Conservation (phyloP, 1,139 yeast genomes). For the Scheffersomyces quercinus region DNA sequence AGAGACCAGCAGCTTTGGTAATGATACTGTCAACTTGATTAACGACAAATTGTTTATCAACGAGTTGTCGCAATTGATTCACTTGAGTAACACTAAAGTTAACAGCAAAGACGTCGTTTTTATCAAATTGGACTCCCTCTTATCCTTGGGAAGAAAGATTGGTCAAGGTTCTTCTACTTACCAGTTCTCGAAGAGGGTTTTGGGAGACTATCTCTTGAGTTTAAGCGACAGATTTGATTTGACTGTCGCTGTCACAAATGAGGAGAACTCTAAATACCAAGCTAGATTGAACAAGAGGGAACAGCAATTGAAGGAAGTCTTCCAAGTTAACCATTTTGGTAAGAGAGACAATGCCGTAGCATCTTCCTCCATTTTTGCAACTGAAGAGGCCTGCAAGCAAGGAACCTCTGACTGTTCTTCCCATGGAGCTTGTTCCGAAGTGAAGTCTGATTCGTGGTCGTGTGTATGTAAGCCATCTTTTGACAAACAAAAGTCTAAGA, state of each 20-base stretch:
- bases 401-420: slow-evolving; percentile 58
- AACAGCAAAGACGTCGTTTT: slow-evolving; percentile 24
- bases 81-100: slow-evolving; percentile 17
- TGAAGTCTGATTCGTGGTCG: slow-evolving; percentile 46
- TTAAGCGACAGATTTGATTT: slow-evolving; percentile 33
- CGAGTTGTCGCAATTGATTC: slow-evolving; percentile 49
- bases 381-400: slow-evolving; percentile 54
- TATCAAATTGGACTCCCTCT: slow-evolving; percentile 42
- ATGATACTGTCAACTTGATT: slow-evolving; percentile 23
- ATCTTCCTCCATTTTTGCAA: slow-evolving; percentile 32
- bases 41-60: slow-evolving; percentile 48
- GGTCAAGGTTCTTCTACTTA: slow-evolving; percentile 45
- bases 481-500: slow-evolving; percentile 45
- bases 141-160: slow-evolving; percentile 41
- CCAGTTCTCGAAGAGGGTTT: slow-evolving; percentile 31
- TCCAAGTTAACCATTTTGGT: background rate
- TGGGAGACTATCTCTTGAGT: slow-evolving; percentile 30
- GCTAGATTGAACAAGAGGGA: background rate
- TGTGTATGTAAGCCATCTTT: slow-evolving; percentile 60
- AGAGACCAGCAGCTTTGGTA: slow-evolving; percentile 7
- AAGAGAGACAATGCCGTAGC: slow-evolving; percentile 25
- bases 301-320: background rate
- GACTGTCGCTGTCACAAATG: slow-evolving; percentile 22
- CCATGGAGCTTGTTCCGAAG: slow-evolving; percentile 59
- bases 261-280: background rate